These are phyloP conservation scores for Penstemon eatonii DNA, from an alignment of 257 asterid species.

Conservation along the genomic window DNA sequence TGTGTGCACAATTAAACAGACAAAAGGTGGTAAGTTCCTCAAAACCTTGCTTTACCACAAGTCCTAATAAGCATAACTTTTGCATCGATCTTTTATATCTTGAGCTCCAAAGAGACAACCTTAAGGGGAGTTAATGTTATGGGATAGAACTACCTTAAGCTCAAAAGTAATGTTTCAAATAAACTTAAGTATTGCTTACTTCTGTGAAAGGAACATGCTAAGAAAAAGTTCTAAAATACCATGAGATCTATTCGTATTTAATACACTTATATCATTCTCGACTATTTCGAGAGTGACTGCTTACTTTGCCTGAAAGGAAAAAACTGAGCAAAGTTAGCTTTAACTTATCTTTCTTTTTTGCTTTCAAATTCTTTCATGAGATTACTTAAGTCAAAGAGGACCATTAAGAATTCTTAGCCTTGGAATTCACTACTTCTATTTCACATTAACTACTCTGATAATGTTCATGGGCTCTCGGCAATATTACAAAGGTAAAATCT, in stretches of 20 bases:
- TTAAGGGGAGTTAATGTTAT: neutral
- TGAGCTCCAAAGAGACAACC: neutral
- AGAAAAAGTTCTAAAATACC: neutral
- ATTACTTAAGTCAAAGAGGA: too few relatives aligned
- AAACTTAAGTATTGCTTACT: neutral
- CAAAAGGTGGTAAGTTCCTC: neutral
- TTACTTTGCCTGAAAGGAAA: too few relatives aligned
- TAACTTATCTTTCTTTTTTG: too few relatives aligned
- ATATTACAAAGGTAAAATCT: neutral
- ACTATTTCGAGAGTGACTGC: too few relatives aligned
- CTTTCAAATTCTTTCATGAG: too few relatives aligned
- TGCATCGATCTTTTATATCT: neutral
- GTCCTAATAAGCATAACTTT: neutral
- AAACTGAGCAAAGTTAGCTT: too few relatives aligned
- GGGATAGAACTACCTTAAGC: neutral
- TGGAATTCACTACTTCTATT: neutral
- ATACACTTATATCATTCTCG: neutral
- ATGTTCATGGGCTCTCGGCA: neutral
- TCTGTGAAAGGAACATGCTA: neutral
- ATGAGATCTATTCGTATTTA: too few relatives aligned
- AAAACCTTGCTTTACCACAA: neutral
- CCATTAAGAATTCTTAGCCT: constrained; percentile 8
- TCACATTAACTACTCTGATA: neutral
- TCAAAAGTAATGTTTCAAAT: neutral
- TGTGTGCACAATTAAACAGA: neutral